phyloP scores from a whole-genome alignment of 2,329 filamentous ascomycete species.

The Fusarium sterilihyphosum region DNA sequence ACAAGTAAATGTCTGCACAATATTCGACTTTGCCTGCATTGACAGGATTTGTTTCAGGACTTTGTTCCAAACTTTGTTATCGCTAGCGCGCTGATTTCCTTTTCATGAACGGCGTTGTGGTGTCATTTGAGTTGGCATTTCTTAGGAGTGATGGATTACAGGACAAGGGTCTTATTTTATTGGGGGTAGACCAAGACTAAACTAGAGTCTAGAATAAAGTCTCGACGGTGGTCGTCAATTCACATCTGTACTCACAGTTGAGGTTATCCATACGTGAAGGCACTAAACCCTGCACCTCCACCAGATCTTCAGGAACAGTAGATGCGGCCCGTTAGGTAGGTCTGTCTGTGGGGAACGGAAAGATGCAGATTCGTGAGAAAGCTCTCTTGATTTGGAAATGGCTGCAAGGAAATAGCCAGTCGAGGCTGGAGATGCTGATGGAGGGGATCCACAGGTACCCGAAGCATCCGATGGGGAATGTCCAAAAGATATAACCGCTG shows the following conservation, averaged over 20 bases:
- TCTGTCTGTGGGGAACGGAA: slow-evolving; percentile 21
- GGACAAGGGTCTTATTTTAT: slow-evolving; percentile 28
- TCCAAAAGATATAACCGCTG: slow-evolving; percentile 12
- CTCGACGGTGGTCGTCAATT: neutral
- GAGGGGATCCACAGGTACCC: slow-evolving; percentile 35
- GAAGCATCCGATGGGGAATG: slow-evolving; percentile 34
- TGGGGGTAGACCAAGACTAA: slow-evolving; percentile 1
- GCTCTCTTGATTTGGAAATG: slow-evolving; percentile 26
- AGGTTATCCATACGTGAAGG: neutral
- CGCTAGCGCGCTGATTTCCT: slow-evolving; percentile 36
- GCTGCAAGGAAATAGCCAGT: slow-evolving; percentile 16
- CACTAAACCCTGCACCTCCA: neutral
- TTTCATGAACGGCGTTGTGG: slow-evolving; percentile 45
- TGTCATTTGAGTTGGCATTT: slow-evolving; percentile 34
- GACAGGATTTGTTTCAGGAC: slow-evolving; percentile 2
- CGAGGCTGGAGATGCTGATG: slow-evolving; percentile 15
- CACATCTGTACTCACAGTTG: neutral
- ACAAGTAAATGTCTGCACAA: no score
- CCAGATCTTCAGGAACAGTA: slow-evolving; percentile 36
- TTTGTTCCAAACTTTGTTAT: slow-evolving; percentile 25
- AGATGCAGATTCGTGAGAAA: slow-evolving; percentile 26
- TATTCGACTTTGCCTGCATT: neutral
- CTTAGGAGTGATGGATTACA: slow-evolving; percentile 41
- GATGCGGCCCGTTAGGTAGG: slow-evolving; percentile 19
- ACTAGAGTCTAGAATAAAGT: slow-evolving; percentile 34